Base-by-base conservation (phyloP, 2,329 filamentous ascomycete species). In the Fusarium pseudonygamai region DNA sequence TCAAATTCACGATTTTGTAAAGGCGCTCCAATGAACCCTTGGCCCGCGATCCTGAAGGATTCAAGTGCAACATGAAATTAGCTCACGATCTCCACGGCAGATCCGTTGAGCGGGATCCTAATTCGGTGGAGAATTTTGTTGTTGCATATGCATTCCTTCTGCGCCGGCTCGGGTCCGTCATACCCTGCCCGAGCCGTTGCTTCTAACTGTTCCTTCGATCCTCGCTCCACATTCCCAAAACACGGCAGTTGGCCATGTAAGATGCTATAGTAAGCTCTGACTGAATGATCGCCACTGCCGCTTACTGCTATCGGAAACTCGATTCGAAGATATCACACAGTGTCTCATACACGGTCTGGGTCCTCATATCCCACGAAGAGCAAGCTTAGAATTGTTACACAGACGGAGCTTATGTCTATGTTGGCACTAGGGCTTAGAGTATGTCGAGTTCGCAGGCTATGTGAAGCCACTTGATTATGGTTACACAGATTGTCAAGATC, bases 1-100 rank as follows among this genome's bases (percentile, higher is more conserved):
- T 28, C 13, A 15, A 2, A 15, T 11, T 22, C 0, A 28, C 12
- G 4, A 7, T 15, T 3, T 3, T 28, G 9, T 13, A 15, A 28
- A 46, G 26, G 18, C 13, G 45, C 18, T 46, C 45, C 13, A 46
- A 46, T 28, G 45, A 28, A 7, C 43, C 12, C 18, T 11, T 46
- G 18, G 26, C 13, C 24, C 18, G 18, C 5, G 26, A 28, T 46
- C 45, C 45, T 46, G 9, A 28, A 46, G 26, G 45, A 28, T 46
- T 28, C 6, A 11, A 28, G 1, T 28, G 18, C 6, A 22, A 22
- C 26, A 28, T 15, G 11, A 11, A 15, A 15, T 22, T 46, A 46
- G 45, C 26, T 46, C 18, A 22, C 18, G 45, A 46, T 28, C 13
- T 46, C 13, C 45, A 1, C 6, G 18, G 9, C 6, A 28, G 45